These are phyloP conservation scores for Xerophyta viscosa DNA, from an alignment of 106 monocot genomes.

Conservation along the genomic window DNA sequence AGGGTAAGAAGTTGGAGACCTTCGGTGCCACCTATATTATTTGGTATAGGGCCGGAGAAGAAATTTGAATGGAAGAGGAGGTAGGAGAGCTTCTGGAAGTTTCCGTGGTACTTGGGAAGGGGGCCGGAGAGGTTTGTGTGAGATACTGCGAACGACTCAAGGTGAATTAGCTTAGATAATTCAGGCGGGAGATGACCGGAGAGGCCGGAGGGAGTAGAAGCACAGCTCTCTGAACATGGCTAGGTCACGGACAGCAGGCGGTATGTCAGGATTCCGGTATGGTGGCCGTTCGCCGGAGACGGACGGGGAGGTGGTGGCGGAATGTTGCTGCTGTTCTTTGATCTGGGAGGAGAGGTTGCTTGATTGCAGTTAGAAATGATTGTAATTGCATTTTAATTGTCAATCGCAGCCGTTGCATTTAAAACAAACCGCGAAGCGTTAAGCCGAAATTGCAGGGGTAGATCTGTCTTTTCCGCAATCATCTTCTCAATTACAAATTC, in stretches of 20 bases:
- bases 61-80: constrained; percentile 37
- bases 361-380: too few relatives aligned
- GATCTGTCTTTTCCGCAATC: too few relatives aligned
- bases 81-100: constrained; percentile 15
- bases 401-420: too few relatives aligned
- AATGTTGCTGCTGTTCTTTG: too few relatives aligned
- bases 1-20: constrained; percentile 19
- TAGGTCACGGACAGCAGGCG: constrained; percentile 12
- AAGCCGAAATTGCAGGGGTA: too few relatives aligned
- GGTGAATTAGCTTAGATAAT: constrained; percentile 15
- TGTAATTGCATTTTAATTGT: too few relatives aligned
- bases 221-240: constrained; percentile 13
- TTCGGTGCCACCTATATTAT: constrained; percentile 14
- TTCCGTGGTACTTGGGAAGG: constrained; percentile 24
- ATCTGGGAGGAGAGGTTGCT: too few relatives aligned
- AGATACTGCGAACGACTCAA: constrained; percentile 14
- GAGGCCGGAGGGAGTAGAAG: constrained; percentile 25
- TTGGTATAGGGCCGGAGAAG: constrained; percentile 50
- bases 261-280: too few relatives aligned
- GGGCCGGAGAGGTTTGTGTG: constrained; percentile 32
- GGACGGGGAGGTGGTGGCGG: too few relatives aligned
- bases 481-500: too few relatives aligned
- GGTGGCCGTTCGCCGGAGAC: too few relatives aligned
- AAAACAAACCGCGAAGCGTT: too few relatives aligned
- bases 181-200: constrained; percentile 18